Evolutionary conservation across 2,329 filamentous ascomycete species (phyloP).

Genomic region (Aspergillus flavus): DNA sequence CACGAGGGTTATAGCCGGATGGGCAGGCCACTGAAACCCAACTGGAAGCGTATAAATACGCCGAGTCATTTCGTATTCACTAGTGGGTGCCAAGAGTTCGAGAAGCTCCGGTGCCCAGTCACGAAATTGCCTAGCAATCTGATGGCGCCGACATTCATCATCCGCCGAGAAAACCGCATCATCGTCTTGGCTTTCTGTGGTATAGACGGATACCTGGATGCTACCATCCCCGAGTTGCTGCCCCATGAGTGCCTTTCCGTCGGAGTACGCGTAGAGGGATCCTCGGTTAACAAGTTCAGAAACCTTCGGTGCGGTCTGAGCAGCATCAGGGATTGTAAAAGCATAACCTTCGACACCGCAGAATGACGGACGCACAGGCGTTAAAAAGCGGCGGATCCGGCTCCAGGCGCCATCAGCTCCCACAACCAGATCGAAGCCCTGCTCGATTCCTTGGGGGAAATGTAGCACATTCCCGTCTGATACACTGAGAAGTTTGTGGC

Average conservation of each 20-base stretch:
- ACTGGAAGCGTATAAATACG: conserved; percentile 26
- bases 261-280: conserved; percentile 27
- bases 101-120: conserved; percentile 14
- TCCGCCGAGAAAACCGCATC: background rate
- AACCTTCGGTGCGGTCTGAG: conserved; percentile 25
- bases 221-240: conserved; percentile 23
- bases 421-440: conserved; percentile 26
- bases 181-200: background rate
- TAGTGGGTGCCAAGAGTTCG: conserved; percentile 3
- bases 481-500: background rate
- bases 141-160: conserved; percentile 2
- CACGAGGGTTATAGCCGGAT: conserved; percentile 24
- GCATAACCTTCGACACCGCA: conserved; percentile 20
- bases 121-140: conserved; percentile 22
- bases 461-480: conserved; percentile 6
- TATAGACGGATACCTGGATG: background rate
- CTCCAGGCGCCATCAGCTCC: conserved; percentile 36
- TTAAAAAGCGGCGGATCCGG: conserved; percentile 23
- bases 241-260: conserved; percentile 26
- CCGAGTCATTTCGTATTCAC: conserved; percentile 11
- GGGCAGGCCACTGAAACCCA: conserved; percentile 17
- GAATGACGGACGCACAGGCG: conserved; percentile 25
- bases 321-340: conserved; percentile 23
- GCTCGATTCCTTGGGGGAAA: conserved; percentile 6
- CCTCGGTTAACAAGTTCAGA: conserved; percentile 28